Percentiles rank a stretch among this genome's conserved stretches.
Conservation (phyloP, 2,329 filamentous ascomycete genomes). For the Penicillium aurantiogriseum region DNA sequence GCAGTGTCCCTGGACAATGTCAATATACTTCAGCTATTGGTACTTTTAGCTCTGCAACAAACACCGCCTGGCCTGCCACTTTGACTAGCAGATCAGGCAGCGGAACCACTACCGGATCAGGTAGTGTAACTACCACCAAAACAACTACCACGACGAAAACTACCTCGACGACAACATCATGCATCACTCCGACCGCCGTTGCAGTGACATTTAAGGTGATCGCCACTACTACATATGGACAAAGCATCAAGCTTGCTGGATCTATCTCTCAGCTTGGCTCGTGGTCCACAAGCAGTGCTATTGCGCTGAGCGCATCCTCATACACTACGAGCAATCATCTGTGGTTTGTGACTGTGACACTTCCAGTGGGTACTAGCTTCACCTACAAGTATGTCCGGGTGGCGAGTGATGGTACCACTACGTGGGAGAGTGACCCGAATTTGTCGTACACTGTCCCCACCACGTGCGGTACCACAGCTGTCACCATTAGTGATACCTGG, state of each 20-base stretch:
- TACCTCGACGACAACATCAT: constrained; percentile 30
- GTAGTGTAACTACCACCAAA: constrained; percentile 12
- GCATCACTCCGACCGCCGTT: constrained; percentile 36
- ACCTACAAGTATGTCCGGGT: constrained; percentile 15
- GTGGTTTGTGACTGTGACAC: constrained; percentile 59
- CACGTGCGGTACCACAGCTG: constrained; percentile 33
- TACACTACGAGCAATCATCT: constrained; percentile 62
- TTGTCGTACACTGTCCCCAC: constrained; percentile 42
- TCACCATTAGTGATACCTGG: constrained; percentile 42
- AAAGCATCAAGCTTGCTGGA: constrained; percentile 66
- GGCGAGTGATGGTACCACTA: constrained; percentile 3
- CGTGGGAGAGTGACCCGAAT: constrained; percentile 32
- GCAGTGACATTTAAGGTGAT: constrained; percentile 63
- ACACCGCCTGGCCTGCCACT: constrained; percentile 34
- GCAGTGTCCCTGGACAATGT: constrained; percentile 33
- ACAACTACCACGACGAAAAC: constrained; percentile 18
- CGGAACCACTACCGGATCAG: constrained; percentile 6
- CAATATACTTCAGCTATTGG: constrained; percentile 32
- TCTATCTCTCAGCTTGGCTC: constrained; percentile 58
- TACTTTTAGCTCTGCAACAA: constrained; percentile 34
- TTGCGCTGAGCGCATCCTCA: constrained; percentile 56
- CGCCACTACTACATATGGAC: constrained; percentile 58
- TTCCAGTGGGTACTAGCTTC: constrained; percentile 57
- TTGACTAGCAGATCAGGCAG: constrained; percentile 21
- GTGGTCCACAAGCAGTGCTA: constrained; percentile 58